Conservation (phyloP, 805 yeast species). For the Metschnikowia hibisci region DNA sequence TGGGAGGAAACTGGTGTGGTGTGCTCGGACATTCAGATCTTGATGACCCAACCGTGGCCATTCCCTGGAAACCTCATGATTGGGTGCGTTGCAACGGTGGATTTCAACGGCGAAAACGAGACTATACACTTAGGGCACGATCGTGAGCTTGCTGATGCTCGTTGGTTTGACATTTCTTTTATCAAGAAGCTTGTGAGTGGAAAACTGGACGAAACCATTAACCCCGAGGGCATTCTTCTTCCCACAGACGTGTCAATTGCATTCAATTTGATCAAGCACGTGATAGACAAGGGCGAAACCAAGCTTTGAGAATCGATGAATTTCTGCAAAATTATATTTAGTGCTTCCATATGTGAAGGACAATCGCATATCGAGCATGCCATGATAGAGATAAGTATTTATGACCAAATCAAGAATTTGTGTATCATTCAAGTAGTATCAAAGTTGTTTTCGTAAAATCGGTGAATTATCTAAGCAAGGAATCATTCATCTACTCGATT, state of each 20-base stretch:
- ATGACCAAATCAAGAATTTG: too few relatives aligned
- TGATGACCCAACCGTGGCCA: slow-evolving; percentile 95
- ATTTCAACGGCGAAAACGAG: slow-evolving; percentile 62
- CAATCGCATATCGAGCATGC: too few relatives aligned
- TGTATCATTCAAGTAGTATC: too few relatives aligned
- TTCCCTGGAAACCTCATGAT: slow-evolving; percentile 91
- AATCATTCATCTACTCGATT: too few relatives aligned
- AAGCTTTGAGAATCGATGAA: slow-evolving; percentile 8
- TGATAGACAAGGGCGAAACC: slow-evolving; percentile 27
- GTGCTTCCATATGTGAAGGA: too few relatives aligned
- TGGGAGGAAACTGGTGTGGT: slow-evolving; percentile 94
- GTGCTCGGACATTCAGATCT: slow-evolving; percentile 52
- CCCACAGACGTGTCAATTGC: slow-evolving; percentile 47
- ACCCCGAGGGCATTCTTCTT: slow-evolving; percentile 36
- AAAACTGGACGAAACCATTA: slow-evolving; percentile 21
- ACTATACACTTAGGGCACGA: slow-evolving; percentile 72
- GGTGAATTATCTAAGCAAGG: too few relatives aligned
- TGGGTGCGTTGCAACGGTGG: slow-evolving; percentile 83
- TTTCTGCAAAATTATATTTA: too few relatives aligned
- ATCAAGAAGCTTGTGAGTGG: slow-evolving; percentile 40
- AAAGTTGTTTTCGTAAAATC: too few relatives aligned
- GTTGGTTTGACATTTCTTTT: slow-evolving; percentile 68
- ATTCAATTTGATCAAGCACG: slow-evolving; percentile 38
- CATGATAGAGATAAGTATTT: too few relatives aligned
- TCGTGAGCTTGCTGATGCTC: slow-evolving; percentile 79